Base-by-base conservation (phyloP, 306 rosid genomes). In the Sicyos edulis region DNA sequence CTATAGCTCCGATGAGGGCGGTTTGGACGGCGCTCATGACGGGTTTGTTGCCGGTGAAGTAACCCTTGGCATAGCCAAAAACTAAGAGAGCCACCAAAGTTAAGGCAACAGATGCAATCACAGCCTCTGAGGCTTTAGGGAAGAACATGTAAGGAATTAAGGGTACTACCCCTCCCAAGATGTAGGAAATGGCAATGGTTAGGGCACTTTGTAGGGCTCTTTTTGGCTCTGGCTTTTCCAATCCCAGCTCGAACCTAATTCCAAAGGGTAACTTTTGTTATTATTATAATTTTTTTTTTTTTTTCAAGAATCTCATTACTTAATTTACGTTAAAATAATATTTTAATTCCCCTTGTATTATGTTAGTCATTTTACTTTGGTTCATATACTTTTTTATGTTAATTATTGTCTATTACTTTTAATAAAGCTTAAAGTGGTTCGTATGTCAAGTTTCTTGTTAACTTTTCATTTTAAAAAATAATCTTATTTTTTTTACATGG, bases 181-280 rank as follows among this genome's bases (percentile, higher is more conserved):
- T 37, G 84, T 92, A 92, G 61, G 98, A 84, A 20, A 82, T 6
- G 2, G 96, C 96, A 58, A 92, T 92, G 8, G 98, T 92, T 63
- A 84, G 12, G 40, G 98, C 96, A 78, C 98, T 92, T 12, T 90
- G 86, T 8, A 90, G 24, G 62, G 98, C 98, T 82, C 98, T 92
- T 76, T 80, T 90, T 69, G 96, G 98, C 76, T 92, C 91, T 55
- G 98, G 98, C 83, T 83, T 88, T 78, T 90, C 98, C 70, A 92
- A 77, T 74, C 98, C 96, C 52, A 92, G 85, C 76, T 92, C 96
- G 84, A 92, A 92, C 75, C 98, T 92, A 59, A 10, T 59, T 14
- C n/a, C n/a, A n/a, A n/a, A n/a, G n/a, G n/a, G n/a, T n/a, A n/a
- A n/a, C n/a, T n/a, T n/a, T n/a, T n/a, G n/a, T n/a, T n/a, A n/a